Conservation (phyloP, 1,139 yeast genomes). For the Scheffersomyces cryptocercus region DNA sequence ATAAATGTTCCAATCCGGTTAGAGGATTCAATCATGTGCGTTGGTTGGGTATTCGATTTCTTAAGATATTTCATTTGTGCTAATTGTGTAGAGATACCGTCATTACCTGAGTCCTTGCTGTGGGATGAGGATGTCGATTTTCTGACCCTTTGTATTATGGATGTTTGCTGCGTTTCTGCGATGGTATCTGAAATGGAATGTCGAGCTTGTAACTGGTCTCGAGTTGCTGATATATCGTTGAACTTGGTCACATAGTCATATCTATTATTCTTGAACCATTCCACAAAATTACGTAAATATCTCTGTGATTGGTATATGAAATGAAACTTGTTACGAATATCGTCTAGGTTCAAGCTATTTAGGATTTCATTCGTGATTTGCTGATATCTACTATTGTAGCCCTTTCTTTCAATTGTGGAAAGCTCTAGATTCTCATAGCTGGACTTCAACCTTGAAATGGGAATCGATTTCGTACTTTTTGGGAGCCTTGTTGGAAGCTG, state of each 20-base stretch:
- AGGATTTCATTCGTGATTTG: conserved; percentile 3
- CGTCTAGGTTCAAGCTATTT: background rate
- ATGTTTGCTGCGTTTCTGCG: too few species aligned
- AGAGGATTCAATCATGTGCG: background rate
- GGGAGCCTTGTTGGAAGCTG: background rate
- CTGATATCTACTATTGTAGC: conserved; percentile 5
- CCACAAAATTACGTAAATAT: conserved; percentile 10
- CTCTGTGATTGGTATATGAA: background rate
- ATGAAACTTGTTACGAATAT: background rate
- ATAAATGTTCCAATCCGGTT: conserved; percentile 22
- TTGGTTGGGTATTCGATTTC: too few species aligned
- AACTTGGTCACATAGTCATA: conserved; percentile 16
- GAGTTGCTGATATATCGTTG: too few species aligned
- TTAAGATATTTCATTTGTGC: too few species aligned
- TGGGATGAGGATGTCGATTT: too few species aligned
- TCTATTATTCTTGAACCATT: conserved; percentile 23
- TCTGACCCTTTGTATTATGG: too few species aligned
- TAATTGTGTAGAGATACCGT: too few species aligned
- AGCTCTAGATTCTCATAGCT: background rate
- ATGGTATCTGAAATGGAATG: too few species aligned
- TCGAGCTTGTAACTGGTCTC: too few species aligned
- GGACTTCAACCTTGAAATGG: too few species aligned
- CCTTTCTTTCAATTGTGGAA: conserved; percentile 1
- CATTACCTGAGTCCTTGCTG: too few species aligned
- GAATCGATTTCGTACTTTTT: background rate